These are phyloP conservation scores for Fusarium coicis DNA, from an alignment of 2,329 filamentous ascomycete genomes.

Conservation along the genomic window DNA sequence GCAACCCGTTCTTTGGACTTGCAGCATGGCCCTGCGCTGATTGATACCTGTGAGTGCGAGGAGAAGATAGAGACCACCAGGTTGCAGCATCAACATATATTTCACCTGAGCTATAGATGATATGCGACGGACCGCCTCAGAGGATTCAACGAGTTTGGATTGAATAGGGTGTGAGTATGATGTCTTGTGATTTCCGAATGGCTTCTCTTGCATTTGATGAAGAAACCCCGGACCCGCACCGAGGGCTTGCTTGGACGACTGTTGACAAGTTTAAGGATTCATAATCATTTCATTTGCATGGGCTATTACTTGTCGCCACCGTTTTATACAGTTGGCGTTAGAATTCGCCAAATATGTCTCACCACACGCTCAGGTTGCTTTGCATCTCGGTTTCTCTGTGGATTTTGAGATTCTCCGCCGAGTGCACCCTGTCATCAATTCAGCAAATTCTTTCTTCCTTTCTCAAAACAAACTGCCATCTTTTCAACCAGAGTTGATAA, in stretches of 20 bases:
- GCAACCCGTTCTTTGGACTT: slow-evolving; percentile 23
- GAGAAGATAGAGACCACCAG: not conserved
- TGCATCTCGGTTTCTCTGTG: slow-evolving; percentile 22
- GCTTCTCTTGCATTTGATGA: slow-evolving; percentile 4
- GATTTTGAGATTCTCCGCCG: slow-evolving; percentile 9
- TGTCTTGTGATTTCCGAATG: slow-evolving; percentile 7
- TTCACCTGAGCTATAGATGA: slow-evolving; percentile 14
- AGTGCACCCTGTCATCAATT: not conserved
- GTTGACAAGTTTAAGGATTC: not conserved
- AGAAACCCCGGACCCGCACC: slow-evolving; percentile 14
- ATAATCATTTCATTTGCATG: not conserved
- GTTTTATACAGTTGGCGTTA: not conserved
- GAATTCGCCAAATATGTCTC: slow-evolving; percentile 2
- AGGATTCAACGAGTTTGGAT: not conserved
- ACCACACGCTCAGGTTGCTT: not conserved
- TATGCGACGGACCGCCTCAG: slow-evolving; percentile 22
- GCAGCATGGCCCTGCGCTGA: not conserved
- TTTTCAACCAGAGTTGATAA: not conserved
- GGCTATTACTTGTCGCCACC: slow-evolving; percentile 18
- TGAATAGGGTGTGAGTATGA: not conserved
- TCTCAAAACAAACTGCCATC: not conserved
- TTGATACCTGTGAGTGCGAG: not conserved
- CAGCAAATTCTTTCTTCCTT: not conserved
- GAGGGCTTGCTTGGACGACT: slow-evolving; percentile 1
- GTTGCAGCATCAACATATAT: slow-evolving; percentile 7